Conservation (phyloP, 2,329 filamentous ascomycete genomes). For the Simplicillium aogashimaense region DNA sequence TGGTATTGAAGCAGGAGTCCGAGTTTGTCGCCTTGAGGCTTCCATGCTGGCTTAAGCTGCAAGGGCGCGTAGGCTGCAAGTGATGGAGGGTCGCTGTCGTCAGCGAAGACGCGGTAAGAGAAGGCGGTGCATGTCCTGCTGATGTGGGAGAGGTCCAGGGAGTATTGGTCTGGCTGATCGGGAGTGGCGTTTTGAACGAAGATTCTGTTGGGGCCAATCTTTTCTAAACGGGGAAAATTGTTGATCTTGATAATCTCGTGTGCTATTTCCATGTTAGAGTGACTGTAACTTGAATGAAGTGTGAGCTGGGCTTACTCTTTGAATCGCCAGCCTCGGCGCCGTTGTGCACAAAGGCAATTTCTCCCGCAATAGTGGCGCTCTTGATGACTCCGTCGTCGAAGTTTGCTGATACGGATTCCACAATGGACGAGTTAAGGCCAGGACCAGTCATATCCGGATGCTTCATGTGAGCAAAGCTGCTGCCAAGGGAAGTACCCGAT, state of each 20-base stretch:
- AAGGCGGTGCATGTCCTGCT: constrained; percentile 72
- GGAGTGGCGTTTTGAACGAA: constrained; percentile 63
- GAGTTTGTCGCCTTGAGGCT: constrained; percentile 74
- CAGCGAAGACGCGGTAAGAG: constrained; percentile 79
- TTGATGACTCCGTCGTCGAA: constrained; percentile 68
- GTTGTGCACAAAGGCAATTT: constrained; percentile 83
- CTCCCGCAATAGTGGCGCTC: constrained; percentile 68
- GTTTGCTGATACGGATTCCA: constrained; percentile 81
- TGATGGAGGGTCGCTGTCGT: constrained; percentile 37
- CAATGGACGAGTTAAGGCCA: constrained; percentile 78
- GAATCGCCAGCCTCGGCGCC: constrained; percentile 30
- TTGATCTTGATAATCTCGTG: constrained; percentile 70
- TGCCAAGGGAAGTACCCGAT: constrained; percentile 72
- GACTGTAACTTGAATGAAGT: neutral
- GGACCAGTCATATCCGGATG: constrained; percentile 75
- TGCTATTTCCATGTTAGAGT: constrained; percentile 20
- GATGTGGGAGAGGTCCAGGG: constrained; percentile 62
- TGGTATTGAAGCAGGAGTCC: constrained; percentile 78
- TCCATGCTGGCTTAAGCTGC: constrained; percentile 68
- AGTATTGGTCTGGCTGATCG: constrained; percentile 70
- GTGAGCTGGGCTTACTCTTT: constrained; percentile 31
- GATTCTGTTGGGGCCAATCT: constrained; percentile 85
- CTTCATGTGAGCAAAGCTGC: constrained; percentile 56
- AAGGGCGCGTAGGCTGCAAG: constrained; percentile 57
- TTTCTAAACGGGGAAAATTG: constrained; percentile 80